Conservation (phyloP, 2,329 filamentous ascomycete genomes). For the Chlorencoelia australis region DNA sequence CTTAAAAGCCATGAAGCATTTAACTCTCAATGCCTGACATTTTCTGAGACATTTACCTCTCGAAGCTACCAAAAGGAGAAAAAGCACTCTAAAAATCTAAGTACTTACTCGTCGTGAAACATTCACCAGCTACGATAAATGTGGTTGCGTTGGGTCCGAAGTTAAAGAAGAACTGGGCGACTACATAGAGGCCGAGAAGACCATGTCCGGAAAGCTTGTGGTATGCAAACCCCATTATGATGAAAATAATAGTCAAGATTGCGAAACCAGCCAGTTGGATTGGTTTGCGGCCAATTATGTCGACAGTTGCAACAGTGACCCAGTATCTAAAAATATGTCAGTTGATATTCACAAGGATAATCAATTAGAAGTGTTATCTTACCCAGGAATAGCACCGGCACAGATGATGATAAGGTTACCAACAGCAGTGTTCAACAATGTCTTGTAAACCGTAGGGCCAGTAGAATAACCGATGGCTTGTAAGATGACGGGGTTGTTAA, state of each 20-base stretch:
- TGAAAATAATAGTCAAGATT: conserved; percentile 51
- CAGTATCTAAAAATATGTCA: too few relatives aligned
- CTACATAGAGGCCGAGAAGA: conserved; percentile 51
- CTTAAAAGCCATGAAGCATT: too few relatives aligned
- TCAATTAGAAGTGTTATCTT: too few relatives aligned
- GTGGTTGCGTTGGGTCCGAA: conserved; percentile 36
- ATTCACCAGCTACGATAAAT: conserved; percentile 30
- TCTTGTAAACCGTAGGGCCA: conserved; percentile 54
- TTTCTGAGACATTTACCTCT: too few relatives aligned
- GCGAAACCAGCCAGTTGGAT: conserved; percentile 58
- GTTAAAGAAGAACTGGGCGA: conserved; percentile 60
- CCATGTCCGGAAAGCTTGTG: conserved; percentile 37
- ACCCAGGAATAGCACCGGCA: conserved; percentile 67
- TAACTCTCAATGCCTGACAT: too few relatives aligned
- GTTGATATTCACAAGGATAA: too few relatives aligned
- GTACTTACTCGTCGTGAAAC: too few relatives aligned
- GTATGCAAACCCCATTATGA: conserved; percentile 52
- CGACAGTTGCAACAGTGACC: conserved; percentile 64
- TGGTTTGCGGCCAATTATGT: conserved; percentile 70
- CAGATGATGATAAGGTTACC: conserved; percentile 71
- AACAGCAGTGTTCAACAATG: conserved; percentile 62
- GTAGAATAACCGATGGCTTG: conserved; percentile 61
- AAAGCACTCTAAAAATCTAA: too few relatives aligned
- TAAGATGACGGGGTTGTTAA: conserved; percentile 68
- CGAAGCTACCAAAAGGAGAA: too few relatives aligned